phyloP scores from a whole-genome alignment of 23 red algal genomes.

The Gracilaria domingensis region DNA sequence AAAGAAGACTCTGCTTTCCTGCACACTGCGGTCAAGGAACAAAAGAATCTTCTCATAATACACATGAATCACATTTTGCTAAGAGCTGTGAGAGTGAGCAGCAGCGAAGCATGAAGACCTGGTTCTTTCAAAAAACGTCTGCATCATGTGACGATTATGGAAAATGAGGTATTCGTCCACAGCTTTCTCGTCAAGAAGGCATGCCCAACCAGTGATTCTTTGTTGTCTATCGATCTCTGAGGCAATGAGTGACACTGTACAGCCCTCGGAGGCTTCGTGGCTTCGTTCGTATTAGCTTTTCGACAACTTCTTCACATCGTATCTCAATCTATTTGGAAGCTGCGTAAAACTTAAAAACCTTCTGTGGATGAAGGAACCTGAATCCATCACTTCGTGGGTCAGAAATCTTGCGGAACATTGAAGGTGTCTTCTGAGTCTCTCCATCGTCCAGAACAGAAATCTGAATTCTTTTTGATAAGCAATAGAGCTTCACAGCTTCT shows the following conservation, averaged over 20 bases:
- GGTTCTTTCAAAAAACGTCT: not conserved
- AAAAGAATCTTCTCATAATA: not conserved
- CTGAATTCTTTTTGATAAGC: not conserved
- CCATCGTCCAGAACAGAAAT: not conserved
- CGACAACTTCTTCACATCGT: not conserved
- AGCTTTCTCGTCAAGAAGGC: not conserved
- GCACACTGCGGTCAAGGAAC: not conserved
- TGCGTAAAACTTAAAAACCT: not conserved
- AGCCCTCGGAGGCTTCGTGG: not conserved
- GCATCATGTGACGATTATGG: not conserved
- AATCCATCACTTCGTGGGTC: not conserved
- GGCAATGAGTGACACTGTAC: not conserved
- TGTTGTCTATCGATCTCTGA: not conserved
- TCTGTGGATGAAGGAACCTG: not conserved
- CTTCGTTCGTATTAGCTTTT: not conserved
- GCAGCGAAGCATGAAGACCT: not conserved
- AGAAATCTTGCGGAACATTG: not conserved
- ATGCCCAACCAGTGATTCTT: not conserved
- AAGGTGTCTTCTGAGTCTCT: not conserved
- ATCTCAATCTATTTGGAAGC: not conserved
- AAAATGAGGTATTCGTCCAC: not conserved
- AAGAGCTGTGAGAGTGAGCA: not conserved
- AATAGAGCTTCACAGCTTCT: not conserved
- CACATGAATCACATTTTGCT: not conserved
- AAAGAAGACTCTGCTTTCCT: not conserved